Evolutionary conservation across 2,329 filamentous ascomycete species (phyloP), one percentile per base, ranked within the genome.

Genomic region (Colletotrichum brevisporum): DNA sequence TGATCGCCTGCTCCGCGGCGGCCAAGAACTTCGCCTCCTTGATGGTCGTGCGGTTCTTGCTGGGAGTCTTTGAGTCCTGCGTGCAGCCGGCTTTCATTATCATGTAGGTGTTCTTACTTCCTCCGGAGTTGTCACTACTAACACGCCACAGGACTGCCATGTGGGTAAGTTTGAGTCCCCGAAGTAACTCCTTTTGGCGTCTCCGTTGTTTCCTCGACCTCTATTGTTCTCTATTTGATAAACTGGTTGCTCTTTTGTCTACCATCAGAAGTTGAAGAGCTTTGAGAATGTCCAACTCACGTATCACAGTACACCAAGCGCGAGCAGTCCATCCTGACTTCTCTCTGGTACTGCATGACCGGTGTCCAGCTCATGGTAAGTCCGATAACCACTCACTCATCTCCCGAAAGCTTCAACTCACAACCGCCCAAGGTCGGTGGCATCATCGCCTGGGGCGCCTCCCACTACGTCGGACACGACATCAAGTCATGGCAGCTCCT

Each of bases 301-400:
- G 9, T 2, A 6, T 24, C 5, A 27, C 16, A 66, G 79, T 86
- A 86, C 72, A 74, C 81, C 1, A 76, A 80, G 1, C 77, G 78
- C 47, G 89, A 92, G 72, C 90, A 92, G 76, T 88, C 89, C 0
- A 76, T 90, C 18, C 83, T 90, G 0, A 85, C 91, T 2, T 88
- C 89, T 0, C 84, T 86, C 16, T 92, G 90, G 90, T 92, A 92
- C 71, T 83, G 86, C 4, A 90, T 88, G 0, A 91, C 88, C 52
- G 88, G 88, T 0, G 67, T 85, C 1, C 86, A 87, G 0, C 89
- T 84, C 5, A 87, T 90, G 45, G 76, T 15, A 13, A 48, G 24
- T 41, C 6, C 21, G 6, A 27, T 4, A 13, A 12, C 6, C 10
- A 8, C 6, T 18, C 13, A n/a, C 16, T 3, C 24, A 39, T 1